Evolutionary conservation across 495 filamentous ascomycete genomes (phyloP).

Genomic region (Darksidea phi): DNA sequence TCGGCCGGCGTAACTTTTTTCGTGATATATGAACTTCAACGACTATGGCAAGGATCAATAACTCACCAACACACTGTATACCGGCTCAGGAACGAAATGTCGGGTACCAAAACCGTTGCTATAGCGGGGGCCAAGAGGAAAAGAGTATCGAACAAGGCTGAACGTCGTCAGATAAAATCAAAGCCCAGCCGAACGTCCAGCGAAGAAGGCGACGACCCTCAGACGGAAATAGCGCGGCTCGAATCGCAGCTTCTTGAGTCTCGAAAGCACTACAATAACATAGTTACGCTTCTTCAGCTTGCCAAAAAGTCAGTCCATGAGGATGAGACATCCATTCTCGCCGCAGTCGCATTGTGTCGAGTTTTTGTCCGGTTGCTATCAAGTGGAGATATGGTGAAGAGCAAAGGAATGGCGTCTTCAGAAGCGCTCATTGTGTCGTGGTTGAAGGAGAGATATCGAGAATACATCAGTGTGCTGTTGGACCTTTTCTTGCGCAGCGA

Average conservation of each 20-base stretch:
- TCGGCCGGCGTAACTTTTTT: conserved; percentile 13
- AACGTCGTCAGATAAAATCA: conserved; percentile 8
- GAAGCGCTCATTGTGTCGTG: conserved; percentile 73
- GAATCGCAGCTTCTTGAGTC: conserved; percentile 80
- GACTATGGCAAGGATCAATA: neutral
- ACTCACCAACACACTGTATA: neutral
- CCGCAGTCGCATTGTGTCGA: conserved; percentile 78
- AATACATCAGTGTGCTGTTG: conserved; percentile 52
- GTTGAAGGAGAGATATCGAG: conserved; percentile 70
- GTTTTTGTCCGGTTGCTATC: conserved; percentile 84
- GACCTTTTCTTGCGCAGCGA: conserved; percentile 24
- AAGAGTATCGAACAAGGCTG: conserved; percentile 23
- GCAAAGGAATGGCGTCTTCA: conserved; percentile 62
- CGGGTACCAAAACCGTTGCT: conserved; percentile 1
- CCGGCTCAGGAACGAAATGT: conserved; percentile 15
- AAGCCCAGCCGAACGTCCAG: conserved; percentile 31
- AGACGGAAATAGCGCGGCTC: conserved; percentile 59
- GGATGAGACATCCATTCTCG: conserved; percentile 50
- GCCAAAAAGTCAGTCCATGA: conserved; percentile 51
- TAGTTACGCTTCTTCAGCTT: conserved; percentile 66
- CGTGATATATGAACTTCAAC: neutral
- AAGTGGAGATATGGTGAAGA: conserved; percentile 66
- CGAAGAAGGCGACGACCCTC: conserved; percentile 44
- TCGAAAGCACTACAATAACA: conserved; percentile 89
- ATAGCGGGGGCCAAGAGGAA: conserved; percentile 37